Base-by-base conservation (phyloP, 2,329 filamentous ascomycete species). In the Cytospora piceicola region DNA sequence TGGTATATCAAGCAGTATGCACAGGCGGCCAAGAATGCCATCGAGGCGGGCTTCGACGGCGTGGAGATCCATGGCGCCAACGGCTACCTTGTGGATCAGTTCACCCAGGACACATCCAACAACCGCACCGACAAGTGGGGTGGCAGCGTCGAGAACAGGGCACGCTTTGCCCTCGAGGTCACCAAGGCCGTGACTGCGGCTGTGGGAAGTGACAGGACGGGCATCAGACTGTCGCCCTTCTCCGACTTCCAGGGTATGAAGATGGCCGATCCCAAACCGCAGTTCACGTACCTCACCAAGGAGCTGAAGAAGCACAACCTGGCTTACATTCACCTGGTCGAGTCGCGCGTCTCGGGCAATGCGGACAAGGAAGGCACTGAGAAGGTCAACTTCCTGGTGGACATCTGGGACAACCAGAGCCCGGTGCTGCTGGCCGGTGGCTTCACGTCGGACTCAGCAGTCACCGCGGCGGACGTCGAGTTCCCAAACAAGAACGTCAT, bases 241-340 rank as follows among this genome's bases (percentile, higher is more conserved):
- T 81, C 78, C 56, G 73, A 73, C 3, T 89, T 85, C 78, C 85
- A 88, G 68, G 81, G 79, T 62, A 85, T 89, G 85, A 75, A 76
- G 54, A 87, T 87, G 82, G 72, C 73, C 0, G 82, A 89, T 56
- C 85, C 87, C 0, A 67, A 82, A 11, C 82, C 85, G 1, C 84
- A 88, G 69, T 90, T 88, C 72, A 75, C 75, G 4, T 78, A 89
- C 70, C 71, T 88, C 20, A 76, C 84, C 32, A 69, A 76, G 55
- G 78, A 81, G 61, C 76, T 87, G 51, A 83, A 82, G 68, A 74
- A 79, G 54, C 73, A 87, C 29, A 77, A 80, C 14, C 76, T 90
- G 46, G 82, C 85, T 0, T 88, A 85, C 72, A 69, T 87, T 42
- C 86, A 88, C 74, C 65, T 88, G 6, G 79, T 90, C 15, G 82